These are phyloP conservation scores for Aspergillus nidulans DNA, from an alignment of 495 filamentous ascomycete genomes.

Conservation along the genomic window DNA sequence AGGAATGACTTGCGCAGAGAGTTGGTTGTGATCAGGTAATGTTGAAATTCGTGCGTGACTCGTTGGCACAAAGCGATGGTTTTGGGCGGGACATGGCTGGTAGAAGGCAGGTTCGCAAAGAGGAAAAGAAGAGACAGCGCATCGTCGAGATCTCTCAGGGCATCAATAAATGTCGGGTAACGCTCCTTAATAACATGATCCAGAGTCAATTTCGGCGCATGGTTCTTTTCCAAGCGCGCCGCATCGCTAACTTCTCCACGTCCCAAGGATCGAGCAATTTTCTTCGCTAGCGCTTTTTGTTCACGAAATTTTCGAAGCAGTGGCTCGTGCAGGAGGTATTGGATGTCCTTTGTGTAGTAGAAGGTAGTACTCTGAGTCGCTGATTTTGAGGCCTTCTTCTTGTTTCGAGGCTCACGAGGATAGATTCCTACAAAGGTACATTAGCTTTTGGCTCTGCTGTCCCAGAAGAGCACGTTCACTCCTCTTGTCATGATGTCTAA, in stretches of 20 bases:
- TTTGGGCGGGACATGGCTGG: slow-evolving; percentile 79
- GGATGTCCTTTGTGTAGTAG: slow-evolving; percentile 98
- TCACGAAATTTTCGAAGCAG: slow-evolving; percentile 94
- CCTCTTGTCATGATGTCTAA: neutral
- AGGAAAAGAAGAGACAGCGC: slow-evolving; percentile 94
- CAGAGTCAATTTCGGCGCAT: slow-evolving; percentile 78
- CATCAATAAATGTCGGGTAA: slow-evolving; percentile 95
- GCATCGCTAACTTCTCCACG: slow-evolving; percentile 88
- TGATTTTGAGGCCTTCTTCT: slow-evolving; percentile 93
- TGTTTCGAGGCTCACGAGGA: slow-evolving; percentile 90
- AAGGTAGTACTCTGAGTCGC: slow-evolving; percentile 88
- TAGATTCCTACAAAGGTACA: slow-evolving; percentile 65
- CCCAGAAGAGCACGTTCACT: too few species aligned
- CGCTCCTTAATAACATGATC: slow-evolving; percentile 97
- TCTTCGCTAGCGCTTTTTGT: slow-evolving; percentile 93
- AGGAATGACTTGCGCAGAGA: slow-evolving; percentile 92
- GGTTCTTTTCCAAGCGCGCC: slow-evolving; percentile 74
- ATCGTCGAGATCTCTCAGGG: slow-evolving; percentile 91
- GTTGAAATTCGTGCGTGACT: slow-evolving; percentile 89
- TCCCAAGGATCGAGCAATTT: slow-evolving; percentile 86
- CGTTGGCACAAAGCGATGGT: slow-evolving; percentile 90
- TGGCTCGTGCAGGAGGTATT: slow-evolving; percentile 95
- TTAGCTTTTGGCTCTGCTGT: neutral
- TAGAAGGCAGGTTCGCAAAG: slow-evolving; percentile 93
- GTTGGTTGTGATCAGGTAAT: slow-evolving; percentile 89